These are phyloP conservation scores for Diaporthe aspalathi DNA, from an alignment of 2,329 filamentous ascomycete species.

Conservation along the genomic window DNA sequence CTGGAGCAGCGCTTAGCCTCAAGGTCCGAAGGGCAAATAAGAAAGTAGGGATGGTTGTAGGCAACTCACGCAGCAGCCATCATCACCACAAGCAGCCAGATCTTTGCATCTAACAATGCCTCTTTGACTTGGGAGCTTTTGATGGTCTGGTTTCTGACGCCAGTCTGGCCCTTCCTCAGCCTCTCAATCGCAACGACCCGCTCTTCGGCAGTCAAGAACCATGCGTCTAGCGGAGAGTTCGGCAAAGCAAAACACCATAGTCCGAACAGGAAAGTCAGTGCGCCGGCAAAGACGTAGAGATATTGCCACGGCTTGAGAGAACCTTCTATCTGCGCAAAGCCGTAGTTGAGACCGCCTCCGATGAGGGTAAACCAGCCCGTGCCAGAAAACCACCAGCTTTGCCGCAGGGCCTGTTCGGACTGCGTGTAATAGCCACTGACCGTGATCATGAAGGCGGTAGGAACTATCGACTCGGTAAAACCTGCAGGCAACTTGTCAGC, in stretches of 20 bases:
- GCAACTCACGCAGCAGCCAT: conserved; percentile 70
- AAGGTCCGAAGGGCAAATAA: not conserved
- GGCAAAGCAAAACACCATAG: conserved; percentile 74
- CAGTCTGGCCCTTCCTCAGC: conserved; percentile 29
- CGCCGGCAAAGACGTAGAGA: conserved; percentile 75
- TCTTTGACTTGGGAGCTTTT: not conserved
- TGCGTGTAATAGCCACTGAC: conserved; percentile 74
- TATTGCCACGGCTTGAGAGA: conserved; percentile 74
- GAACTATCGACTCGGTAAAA: conserved; percentile 73
- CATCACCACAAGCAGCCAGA: conserved; percentile 53
- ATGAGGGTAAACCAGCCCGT: conserved; percentile 72
- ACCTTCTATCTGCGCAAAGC: conserved; percentile 70
- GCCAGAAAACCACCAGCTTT: conserved; percentile 75
- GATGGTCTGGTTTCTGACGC: conserved; percentile 4
- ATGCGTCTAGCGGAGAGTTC: conserved; percentile 73
- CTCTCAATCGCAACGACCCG: conserved; percentile 45
- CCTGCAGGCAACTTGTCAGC: conserved; percentile 39
- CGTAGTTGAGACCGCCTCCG: conserved; percentile 74
- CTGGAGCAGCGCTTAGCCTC: conserved; percentile 41
- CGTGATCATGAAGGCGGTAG: conserved; percentile 75
- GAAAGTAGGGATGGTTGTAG: not conserved
- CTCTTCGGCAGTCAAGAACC: conserved; percentile 75
- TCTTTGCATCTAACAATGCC: conserved; percentile 13
- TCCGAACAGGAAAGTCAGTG: conserved; percentile 73
- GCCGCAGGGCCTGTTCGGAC: conserved; percentile 70